Percentiles rank a stretch among this genome's conserved stretches.
phyloP scores from a whole-genome alignment of 2,329 filamentous ascomycete species.

The Cladosporium colombiae region DNA sequence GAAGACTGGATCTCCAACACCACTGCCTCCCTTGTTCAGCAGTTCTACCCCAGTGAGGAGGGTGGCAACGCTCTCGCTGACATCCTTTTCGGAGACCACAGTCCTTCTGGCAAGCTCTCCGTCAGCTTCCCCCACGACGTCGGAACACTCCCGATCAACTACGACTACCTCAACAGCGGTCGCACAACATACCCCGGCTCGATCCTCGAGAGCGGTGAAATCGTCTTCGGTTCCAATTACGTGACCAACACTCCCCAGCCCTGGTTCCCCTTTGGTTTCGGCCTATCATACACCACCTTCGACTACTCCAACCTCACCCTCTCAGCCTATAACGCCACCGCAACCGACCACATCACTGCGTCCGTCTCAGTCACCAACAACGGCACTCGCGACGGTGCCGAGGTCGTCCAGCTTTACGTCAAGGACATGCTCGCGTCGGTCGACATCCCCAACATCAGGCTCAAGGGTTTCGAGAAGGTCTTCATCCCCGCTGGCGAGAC shows the following conservation, averaged over 20 bases:
- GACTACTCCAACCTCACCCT: conserved; percentile 17
- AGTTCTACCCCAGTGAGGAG: conserved; percentile 64
- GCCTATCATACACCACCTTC: conserved; percentile 69
- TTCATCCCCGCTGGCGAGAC: conserved; percentile 61
- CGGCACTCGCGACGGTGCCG: conserved; percentile 17
- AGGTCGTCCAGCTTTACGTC: conserved; percentile 19
- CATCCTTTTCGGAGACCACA: conserved; percentile 70
- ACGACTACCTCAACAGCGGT: conserved; percentile 70
- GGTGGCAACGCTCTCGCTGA: conserved; percentile 79
- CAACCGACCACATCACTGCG: conserved; percentile 8
- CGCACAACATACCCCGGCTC: conserved; percentile 57
- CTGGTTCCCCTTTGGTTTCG: conserved; percentile 75
- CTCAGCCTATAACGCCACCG: conserved; percentile 38
- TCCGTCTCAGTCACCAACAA: conserved; percentile 27
- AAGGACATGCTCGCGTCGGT: conserved; percentile 56
- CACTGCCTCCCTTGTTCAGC: conserved; percentile 61
- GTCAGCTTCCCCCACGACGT: conserved; percentile 71
- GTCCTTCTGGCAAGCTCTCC: conserved; percentile 73
- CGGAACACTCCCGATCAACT: conserved; percentile 68
- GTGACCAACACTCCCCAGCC: conserved; percentile 62
- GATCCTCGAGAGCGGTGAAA: conserved; percentile 58
- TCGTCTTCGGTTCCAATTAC: conserved; percentile 66
- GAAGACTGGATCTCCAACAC: conserved; percentile 70
- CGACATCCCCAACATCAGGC: conserved; percentile 67
- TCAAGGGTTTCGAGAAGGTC: conserved; percentile 69